Evolutionary conservation across 2,329 filamentous ascomycete genomes (phyloP).

Genomic region (Cladophialophora chaetospira): DNA sequence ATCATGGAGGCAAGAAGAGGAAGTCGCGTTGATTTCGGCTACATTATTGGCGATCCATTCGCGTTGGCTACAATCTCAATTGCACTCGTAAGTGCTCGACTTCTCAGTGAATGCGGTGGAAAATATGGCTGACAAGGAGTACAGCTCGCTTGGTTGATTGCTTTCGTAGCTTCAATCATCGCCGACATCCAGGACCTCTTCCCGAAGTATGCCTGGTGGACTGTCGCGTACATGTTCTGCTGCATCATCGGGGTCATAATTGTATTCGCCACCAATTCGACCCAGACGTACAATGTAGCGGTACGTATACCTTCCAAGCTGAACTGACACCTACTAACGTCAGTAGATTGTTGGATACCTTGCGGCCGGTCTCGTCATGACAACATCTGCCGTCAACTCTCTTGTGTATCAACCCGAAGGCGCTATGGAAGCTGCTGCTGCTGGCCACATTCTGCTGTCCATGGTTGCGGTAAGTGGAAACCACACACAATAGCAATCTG

Average conservation of each 20-base stretch:
- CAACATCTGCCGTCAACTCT: conserved; percentile 81
- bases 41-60: conserved; percentile 95
- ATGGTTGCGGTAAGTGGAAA: conserved; percentile 77
- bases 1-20: conserved; percentile 37
- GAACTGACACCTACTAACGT: conserved; percentile 33
- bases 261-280: conserved; percentile 80
- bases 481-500: background rate
- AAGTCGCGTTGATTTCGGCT: conserved; percentile 68
- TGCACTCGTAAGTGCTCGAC: conserved; percentile 67
- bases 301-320: conserved; percentile 46
- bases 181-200: conserved; percentile 64
- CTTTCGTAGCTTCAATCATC: conserved; percentile 83
- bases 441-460: conserved; percentile 89
- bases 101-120: background rate
- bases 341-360: conserved; percentile 77
- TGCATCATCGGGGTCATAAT: conserved; percentile 77
- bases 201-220: conserved; percentile 92
- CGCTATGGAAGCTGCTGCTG: conserved; percentile 80
- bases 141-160: conserved; percentile 92
- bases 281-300: conserved; percentile 87
- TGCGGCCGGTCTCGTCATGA: conserved; percentile 77
- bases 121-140: conserved; percentile 50
- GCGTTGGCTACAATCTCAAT: conserved; percentile 93
- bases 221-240: conserved; percentile 80
- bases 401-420: conserved; percentile 76